Evolutionary conservation across 2,329 filamentous ascomycete species (phyloP).

Genomic region (Neonectria hederae): DNA sequence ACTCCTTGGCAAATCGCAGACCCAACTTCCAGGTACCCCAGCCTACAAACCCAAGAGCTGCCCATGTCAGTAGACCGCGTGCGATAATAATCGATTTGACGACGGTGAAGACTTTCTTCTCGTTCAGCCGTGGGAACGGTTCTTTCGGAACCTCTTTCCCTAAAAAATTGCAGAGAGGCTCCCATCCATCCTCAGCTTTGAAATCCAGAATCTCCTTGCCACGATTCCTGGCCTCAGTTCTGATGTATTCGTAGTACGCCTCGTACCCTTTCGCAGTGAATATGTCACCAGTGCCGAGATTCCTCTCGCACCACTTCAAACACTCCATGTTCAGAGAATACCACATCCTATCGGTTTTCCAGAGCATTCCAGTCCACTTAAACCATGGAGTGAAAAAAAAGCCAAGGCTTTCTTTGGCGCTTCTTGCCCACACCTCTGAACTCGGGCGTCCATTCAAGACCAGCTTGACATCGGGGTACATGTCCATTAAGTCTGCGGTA

Average conservation of each 20-base stretch:
- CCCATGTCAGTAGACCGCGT: constrained; percentile 30
- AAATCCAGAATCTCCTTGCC: constrained; percentile 41
- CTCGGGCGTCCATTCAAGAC: constrained; percentile 46
- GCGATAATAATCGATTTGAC: constrained; percentile 28
- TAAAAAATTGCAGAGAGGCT: constrained; percentile 52
- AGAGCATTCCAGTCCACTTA: constrained; percentile 37
- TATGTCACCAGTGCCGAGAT: not conserved
- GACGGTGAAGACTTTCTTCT: constrained; percentile 28
- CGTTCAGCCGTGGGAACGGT: constrained; percentile 34
- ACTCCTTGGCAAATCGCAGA: not conserved
- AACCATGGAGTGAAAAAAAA: constrained; percentile 45
- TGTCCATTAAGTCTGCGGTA: constrained; percentile 50
- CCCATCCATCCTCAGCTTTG: constrained; percentile 53
- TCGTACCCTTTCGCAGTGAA: constrained; percentile 18
- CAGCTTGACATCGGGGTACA: constrained; percentile 48
- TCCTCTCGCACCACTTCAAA: not conserved
- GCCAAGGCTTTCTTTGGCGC: constrained; percentile 36
- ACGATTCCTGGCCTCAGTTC: constrained; percentile 43
- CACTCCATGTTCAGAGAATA: constrained; percentile 33
- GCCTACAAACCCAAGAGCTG: constrained; percentile 8
- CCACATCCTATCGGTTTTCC: constrained; percentile 43
- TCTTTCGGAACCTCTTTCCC: constrained; percentile 23
- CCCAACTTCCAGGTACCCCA: constrained; percentile 28
- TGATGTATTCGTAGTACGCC: constrained; percentile 37
- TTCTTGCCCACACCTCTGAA: constrained; percentile 42